Evolutionary conservation across 75 land plant genomes (phyloP), one percentile per base, ranked within the genome.

Genomic region (Picea glauca): DNA sequence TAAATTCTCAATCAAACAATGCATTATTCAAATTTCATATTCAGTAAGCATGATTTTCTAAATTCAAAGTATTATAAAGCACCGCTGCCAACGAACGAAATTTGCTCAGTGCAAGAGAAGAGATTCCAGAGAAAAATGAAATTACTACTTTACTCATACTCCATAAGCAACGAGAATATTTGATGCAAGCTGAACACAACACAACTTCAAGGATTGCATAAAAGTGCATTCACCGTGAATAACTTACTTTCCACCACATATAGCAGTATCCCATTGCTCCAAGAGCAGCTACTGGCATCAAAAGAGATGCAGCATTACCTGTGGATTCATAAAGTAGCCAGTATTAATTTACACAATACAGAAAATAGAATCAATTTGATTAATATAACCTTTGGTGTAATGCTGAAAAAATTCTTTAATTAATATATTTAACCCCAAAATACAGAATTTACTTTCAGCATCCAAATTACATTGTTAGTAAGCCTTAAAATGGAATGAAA

Each of bases 231-330:
- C 40, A 70, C 74, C 50, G n/a, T 40, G 35, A 73, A 60, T 79
- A 73, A 77, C 72, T 72, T 78, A 65, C 94, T 89, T 92, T 90
- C 98, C 93, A 94, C 98, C 98, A 88, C 89, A 94, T 86, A 78
- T 94, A 95, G 31, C 96, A 85, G 83, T 93, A 93, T 66, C 93
- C 94, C 78, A 87, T 84, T 58, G 87, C 90, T 66, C 98, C 96
- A 82, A 95, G 38, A 7, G 90, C 94, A 75, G 90, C 92, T 73
- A 87, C 96, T 54, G 96, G 98, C 68, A 93, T 18, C 40, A 89
- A 33, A 62, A 87, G 82, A 70, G 90, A 83, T 56, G 85, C 58
- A 58, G 83, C 75, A 72, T 66, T 75, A 23, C 85, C 91, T 91
- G 88, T 11, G 58, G 46, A 70, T 70, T 70, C 26, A 70, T 18